Percentiles rank a stretch among this genome's conserved stretches.
These are phyloP conservation scores for Diaporthe caulivora DNA, from an alignment of 2,329 filamentous ascomycete genomes.

Conservation along the genomic window DNA sequence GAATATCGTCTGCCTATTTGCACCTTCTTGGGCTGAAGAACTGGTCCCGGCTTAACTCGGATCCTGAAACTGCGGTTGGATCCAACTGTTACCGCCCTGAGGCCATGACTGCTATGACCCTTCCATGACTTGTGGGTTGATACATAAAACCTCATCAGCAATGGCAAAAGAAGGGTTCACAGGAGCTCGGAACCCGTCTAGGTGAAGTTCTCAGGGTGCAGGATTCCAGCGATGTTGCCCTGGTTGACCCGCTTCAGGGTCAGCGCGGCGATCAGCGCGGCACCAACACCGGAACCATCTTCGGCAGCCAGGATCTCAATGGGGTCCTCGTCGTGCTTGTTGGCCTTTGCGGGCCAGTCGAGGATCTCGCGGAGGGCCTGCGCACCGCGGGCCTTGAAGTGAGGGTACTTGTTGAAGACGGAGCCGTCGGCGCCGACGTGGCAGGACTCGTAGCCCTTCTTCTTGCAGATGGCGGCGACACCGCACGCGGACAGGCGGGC, in stretches of 20 bases:
- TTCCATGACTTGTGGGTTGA: background rate
- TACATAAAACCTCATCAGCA: slow-evolving; percentile 6
- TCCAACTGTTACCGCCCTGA: background rate
- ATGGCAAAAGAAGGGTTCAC: background rate
- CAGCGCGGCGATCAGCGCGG: slow-evolving; percentile 87
- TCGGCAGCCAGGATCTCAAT: slow-evolving; percentile 91
- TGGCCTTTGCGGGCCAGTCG: slow-evolving; percentile 85
- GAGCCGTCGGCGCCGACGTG: slow-evolving; percentile 97
- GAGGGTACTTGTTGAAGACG: slow-evolving; percentile 99
- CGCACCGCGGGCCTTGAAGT: slow-evolving; percentile 95
- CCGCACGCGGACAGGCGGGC: slow-evolving; percentile 94
- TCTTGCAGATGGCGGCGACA: slow-evolving; percentile 95
- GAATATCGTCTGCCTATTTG: slow-evolving; percentile 81
- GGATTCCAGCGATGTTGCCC: slow-evolving; percentile 73
- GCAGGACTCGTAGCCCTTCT: slow-evolving; percentile 89
- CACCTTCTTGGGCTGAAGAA: slow-evolving; percentile 74
- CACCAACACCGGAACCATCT: slow-evolving; percentile 97
- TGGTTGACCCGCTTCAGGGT: slow-evolving; percentile 74
- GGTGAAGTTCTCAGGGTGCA: slow-evolving; percentile 74
- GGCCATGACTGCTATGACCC: background rate
- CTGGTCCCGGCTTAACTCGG: background rate
- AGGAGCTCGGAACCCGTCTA: slow-evolving; percentile 43
- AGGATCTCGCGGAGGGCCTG: slow-evolving; percentile 93
- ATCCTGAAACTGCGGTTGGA: background rate
- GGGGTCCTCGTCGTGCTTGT: slow-evolving; percentile 82